Base-by-base conservation (phyloP, 805 yeast species). In the Candida jianshihensis region DNA sequence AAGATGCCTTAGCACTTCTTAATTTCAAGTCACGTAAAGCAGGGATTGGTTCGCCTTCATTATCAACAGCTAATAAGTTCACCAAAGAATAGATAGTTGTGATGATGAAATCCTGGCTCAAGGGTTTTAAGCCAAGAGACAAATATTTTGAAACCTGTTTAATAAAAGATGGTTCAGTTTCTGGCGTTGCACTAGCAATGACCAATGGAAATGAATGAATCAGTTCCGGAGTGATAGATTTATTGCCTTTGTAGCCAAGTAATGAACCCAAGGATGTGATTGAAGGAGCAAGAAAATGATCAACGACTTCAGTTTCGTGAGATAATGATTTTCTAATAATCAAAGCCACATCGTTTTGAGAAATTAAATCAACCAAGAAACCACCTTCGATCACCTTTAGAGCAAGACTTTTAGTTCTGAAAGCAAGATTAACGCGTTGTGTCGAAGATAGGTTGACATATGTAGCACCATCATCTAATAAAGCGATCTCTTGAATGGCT, bases 31-130 rank as follows among this genome's bases (percentile, higher is more conserved):
- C 65, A 36, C 59, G 59, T 16, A 59, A 39, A 5, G 57, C 60
- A 33, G 48, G 56, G 28, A 40, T 63, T 36, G 53, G 64, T 34
- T 53, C 54, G 35, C 58, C 70, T 44, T 61, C 71, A 41, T 60
- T 72, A 13, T 71, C 78, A 36, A 68, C 73, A 35, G 80, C 73
- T 22, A 90, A 60, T 40, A 83, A 57, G 54, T 92, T 92, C 15
- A 84, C 76, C 44, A 90, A 67, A 0, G 94, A 78, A 59, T 92
- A 92, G 35, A 92, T 77, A 1, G 90, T 73, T 7, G 95, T 80
- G 8, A 88, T 84, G 17, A 83, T 78, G 1, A 85, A 75, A 53
- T 88, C 96, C 51, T 87, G 90, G 15, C 88, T 75, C 36, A 83
- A 64, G 8, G 75, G 73, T 38, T 71, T 73, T 46, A 85, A 64